phyloP scores from a whole-genome alignment of 192 early-diverging fungal genomes.

The Coemansia sp. region DNA sequence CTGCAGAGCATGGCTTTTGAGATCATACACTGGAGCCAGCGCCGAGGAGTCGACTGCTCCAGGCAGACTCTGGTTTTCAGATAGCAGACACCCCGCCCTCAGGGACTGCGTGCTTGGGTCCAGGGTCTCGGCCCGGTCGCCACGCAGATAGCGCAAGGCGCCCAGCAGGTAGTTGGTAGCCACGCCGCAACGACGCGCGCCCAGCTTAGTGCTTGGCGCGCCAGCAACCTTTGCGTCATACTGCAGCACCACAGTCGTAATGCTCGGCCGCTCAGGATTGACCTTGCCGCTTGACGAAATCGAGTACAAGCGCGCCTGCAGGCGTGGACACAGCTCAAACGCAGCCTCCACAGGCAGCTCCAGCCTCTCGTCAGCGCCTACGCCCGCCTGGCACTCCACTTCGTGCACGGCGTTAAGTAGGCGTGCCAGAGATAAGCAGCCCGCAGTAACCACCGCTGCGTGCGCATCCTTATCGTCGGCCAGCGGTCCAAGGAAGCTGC shows the following conservation, averaged over 20 bases:
- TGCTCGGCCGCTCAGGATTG: slow-evolving; percentile 65
- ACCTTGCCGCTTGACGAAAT: slow-evolving; percentile 89
- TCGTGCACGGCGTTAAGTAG: slow-evolving; percentile 66
- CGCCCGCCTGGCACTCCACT: slow-evolving; percentile 19
- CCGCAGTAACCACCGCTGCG: slow-evolving; percentile 54
- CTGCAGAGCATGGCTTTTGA: slow-evolving; percentile 24
- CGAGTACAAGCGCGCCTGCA: slow-evolving; percentile 91
- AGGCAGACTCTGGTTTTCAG: slow-evolving; percentile 4
- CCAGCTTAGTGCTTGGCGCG: slow-evolving; percentile 14
- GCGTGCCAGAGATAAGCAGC: slow-evolving; percentile 69
- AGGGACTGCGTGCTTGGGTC: neutral
- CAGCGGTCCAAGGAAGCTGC: slow-evolving; percentile 51
- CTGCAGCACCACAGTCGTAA: slow-evolving; percentile 87
- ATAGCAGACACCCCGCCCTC: slow-evolving; percentile 10
- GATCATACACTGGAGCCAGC: slow-evolving; percentile 5
- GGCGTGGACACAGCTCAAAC: slow-evolving; percentile 75
- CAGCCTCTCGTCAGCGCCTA: slow-evolving; percentile 32
- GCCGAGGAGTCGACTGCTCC: slow-evolving; percentile 16
- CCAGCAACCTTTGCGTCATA: slow-evolving; percentile 52
- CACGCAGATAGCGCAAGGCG: slow-evolving; percentile 53
- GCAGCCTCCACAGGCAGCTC: slow-evolving; percentile 75
- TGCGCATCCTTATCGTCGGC: slow-evolving; percentile 70
- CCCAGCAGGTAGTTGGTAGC: slow-evolving; percentile 85
- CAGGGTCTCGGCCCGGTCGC: slow-evolving; percentile 18
- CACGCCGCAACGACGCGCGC: slow-evolving; percentile 68